Percentiles rank a stretch among this genome's conserved stretches.
phyloP scores from a whole-genome alignment of 2,329 filamentous ascomycete genomes.

The Talaromyces rugulosus region DNA sequence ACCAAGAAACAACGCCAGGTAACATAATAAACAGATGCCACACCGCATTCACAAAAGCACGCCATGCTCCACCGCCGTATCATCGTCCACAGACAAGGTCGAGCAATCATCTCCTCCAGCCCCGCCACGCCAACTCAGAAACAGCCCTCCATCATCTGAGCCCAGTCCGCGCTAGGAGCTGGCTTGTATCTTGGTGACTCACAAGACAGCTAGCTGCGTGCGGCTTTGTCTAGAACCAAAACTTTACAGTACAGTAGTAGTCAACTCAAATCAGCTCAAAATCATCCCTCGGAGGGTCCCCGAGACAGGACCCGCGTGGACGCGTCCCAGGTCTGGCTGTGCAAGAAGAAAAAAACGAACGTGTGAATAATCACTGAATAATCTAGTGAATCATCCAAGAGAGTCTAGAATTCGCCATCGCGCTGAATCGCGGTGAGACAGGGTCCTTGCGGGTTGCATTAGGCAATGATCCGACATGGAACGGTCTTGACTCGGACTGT shows the following conservation, averaged over 20 bases:
- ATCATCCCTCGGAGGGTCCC: no score
- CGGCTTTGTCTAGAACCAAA: no score
- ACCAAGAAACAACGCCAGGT: neutral
- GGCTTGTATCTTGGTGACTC: neutral
- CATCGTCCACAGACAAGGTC: neutral
- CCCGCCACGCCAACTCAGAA: neutral
- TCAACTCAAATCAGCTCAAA: no score
- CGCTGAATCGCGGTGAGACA: neutral
- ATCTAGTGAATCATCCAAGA: neutral
- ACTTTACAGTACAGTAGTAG: no score
- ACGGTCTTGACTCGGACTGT: neutral
- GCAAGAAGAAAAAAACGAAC: no score
- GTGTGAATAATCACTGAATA: no score
- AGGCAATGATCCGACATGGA: neutral
- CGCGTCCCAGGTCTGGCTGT: no score
- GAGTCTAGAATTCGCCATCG: neutral
- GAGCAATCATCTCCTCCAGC: neutral
- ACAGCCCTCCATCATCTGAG: neutral
- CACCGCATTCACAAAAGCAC: neutral
- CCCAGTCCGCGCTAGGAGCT: neutral
- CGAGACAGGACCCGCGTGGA: no score
- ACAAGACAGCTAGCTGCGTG: neutral
- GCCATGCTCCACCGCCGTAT: neutral
- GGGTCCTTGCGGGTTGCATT: neutral
- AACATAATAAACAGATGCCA: neutral